Base-by-base conservation (phyloP, 2,329 filamentous ascomycete genomes). In the Claviceps citrina region DNA sequence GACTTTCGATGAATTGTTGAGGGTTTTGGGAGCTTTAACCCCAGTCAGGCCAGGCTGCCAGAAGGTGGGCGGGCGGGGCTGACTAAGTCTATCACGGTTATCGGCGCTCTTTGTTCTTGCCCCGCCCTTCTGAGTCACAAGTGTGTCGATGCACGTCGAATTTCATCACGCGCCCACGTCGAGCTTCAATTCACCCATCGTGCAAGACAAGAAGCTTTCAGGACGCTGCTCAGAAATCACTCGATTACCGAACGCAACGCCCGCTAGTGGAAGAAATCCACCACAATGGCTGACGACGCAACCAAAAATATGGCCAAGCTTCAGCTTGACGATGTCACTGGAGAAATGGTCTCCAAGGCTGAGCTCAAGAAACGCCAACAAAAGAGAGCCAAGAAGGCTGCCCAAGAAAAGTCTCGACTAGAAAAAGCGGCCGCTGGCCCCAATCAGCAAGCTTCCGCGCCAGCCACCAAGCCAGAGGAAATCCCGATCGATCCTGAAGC, bases 351-450 rank as follows among this genome's bases (percentile, higher is more conserved):
- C 16, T 76, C 72, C 42, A 77, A 76, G 55, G 64, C 64, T 47
- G 73, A 77, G 57, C 60, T 77, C 52, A 76, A 75, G 62, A 76
- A 76, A 59, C 60, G 72, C 33, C 48, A 65, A 44, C 64, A 68
- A 46, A 76, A 76, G 51, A 64, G 71, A 19, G 67, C 66, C 19
- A 75, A 73, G 57, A 73, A 73, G 54, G 68, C 64, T 4, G 59
- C 64, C n/a, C 49, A 53, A 40, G 51, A 52, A 40, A 95, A 94
- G 81, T 72, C 80, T 57, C 78, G 86, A 48, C 74, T 84, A 59
- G 82, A 86, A 66, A 93, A 93, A 76, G 76, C 76, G 45, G 81
- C 77, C 20, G 81, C 82, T 36, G 38, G 73, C 30, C 43, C 39
- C 58, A 62, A 44, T 64, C 66, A 8, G 65, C 68, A 51, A 64